phyloP scores from a whole-genome alignment of 2,329 filamentous ascomycete genomes.

The Xylaria multiplex region DNA sequence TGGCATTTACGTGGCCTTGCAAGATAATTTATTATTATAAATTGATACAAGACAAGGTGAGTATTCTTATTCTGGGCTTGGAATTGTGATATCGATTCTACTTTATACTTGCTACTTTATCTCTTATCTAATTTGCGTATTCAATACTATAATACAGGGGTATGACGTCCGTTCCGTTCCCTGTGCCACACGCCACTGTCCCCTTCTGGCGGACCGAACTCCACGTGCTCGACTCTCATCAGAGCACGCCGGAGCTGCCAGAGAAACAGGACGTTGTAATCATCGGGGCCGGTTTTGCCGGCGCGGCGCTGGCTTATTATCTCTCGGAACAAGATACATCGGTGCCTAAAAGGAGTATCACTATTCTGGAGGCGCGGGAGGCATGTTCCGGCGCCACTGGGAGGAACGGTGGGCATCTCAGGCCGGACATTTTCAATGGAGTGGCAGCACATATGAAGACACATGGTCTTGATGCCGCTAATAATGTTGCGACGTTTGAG shows the following conservation, averaged over 20 bases:
- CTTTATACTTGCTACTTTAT: not conserved
- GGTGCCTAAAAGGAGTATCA: conserved; percentile 36
- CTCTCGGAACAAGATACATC: conserved; percentile 54
- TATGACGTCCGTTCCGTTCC: conserved; percentile 32
- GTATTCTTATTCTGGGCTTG: not conserved
- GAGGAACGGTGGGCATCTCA: conserved; percentile 44
- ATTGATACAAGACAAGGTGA: not conserved
- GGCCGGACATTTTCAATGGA: conserved; percentile 41
- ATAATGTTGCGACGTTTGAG: conserved; percentile 47
- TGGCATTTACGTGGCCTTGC: not conserved
- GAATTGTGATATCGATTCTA: not conserved
- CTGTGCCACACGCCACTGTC: conserved; percentile 50
- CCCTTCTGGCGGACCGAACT: conserved; percentile 67
- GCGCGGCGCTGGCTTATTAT: conserved; percentile 59
- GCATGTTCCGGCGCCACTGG: conserved; percentile 47
- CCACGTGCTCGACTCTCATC: conserved; percentile 60
- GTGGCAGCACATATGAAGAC: conserved; percentile 40
- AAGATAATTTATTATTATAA: not conserved
- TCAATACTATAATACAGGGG: not conserved
- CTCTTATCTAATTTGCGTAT: not conserved
- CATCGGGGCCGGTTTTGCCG: conserved; percentile 65
- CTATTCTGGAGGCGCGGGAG: conserved; percentile 46
- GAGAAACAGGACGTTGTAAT: conserved; percentile 59
- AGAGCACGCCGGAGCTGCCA: conserved; percentile 60
- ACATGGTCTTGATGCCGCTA: conserved; percentile 43